These are phyloP conservation scores for Phenoliferia sp. DNA, from an alignment of 1,284 basidiomycete genomes.

Conservation along the genomic window DNA sequence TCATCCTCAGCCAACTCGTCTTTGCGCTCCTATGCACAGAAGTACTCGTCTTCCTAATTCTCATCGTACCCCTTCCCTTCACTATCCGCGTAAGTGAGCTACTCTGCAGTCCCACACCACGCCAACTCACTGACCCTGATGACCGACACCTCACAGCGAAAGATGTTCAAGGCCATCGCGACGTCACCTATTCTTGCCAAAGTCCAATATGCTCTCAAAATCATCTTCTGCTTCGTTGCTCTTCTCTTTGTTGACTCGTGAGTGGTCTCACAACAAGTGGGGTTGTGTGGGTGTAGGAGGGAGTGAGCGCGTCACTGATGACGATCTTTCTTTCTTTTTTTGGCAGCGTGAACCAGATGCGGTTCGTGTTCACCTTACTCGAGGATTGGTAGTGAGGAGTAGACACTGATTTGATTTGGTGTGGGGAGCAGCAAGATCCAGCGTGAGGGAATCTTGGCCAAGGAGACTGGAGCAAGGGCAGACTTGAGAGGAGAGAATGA, in stretches of 20 bases:
- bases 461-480: constrained; percentile 5
- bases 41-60: constrained; percentile 13
- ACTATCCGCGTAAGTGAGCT: constrained; percentile 33
- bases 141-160: constrained; percentile 15
- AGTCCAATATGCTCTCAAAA: constrained; percentile 43
- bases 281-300: neutral
- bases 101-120: too few relatives aligned
- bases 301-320: neutral
- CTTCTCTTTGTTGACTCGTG: constrained; percentile 28
- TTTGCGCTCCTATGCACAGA: constrained; percentile 24
- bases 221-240: constrained; percentile 30
- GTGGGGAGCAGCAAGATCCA: constrained; percentile 20
- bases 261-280: neutral
- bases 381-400: neutral
- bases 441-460: constrained; percentile 14
- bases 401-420: neutral
- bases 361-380: neutral
- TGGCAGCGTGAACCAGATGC: constrained; percentile 27
- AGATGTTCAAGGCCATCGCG: constrained; percentile 44
- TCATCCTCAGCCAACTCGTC: constrained; percentile 12
- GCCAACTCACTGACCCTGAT: neutral
- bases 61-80: constrained; percentile 41
- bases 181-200: constrained; percentile 40
- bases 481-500: constrained; percentile 39
- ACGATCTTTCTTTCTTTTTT: neutral